Conservation (phyloP, 2,329 filamentous ascomycete genomes). For the Lachnellula arida region DNA sequence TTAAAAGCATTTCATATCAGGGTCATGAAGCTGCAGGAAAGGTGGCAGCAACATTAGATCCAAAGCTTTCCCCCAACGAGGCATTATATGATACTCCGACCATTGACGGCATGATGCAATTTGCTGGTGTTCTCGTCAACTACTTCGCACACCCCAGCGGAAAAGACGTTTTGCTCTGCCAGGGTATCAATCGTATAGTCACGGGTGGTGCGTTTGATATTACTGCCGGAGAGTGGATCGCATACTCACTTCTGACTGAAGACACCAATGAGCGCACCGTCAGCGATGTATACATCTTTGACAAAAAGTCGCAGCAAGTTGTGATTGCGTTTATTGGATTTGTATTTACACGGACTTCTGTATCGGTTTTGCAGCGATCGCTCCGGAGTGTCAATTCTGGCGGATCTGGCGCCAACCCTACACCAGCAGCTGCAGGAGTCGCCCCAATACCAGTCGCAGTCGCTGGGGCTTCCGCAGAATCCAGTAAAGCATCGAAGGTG, state of each 20-base stretch:
- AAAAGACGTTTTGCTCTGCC: slow-evolving; percentile 21
- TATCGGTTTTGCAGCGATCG: not conserved
- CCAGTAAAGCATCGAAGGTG: not conserved
- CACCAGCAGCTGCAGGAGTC: not conserved
- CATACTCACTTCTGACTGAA: slow-evolving; percentile 1
- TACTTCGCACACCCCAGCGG: slow-evolving; percentile 4
- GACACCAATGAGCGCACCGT: not conserved
- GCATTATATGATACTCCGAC: slow-evolving; percentile 3
- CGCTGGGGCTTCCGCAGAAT: not conserved
- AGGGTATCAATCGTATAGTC: not conserved
- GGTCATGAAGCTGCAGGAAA: slow-evolving; percentile 30
- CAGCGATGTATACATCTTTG: slow-evolving; percentile 1
- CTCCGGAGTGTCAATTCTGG: not conserved
- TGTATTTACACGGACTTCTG: not conserved
- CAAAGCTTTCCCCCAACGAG: not conserved
- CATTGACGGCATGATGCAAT: slow-evolving; percentile 8
- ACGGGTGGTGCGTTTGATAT: not conserved
- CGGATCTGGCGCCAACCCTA: not conserved
- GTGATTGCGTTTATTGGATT: not conserved
- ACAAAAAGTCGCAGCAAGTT: not conserved
- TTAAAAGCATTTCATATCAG: slow-evolving; percentile 28
- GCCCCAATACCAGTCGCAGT: not conserved
- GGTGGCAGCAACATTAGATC: not conserved
- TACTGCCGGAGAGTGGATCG: not conserved
- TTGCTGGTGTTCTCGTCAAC: slow-evolving; percentile 10